These are phyloP conservation scores for Oligophagozyma castellii DNA, from an alignment of 1,139 yeast genomes.

Conservation along the genomic window DNA sequence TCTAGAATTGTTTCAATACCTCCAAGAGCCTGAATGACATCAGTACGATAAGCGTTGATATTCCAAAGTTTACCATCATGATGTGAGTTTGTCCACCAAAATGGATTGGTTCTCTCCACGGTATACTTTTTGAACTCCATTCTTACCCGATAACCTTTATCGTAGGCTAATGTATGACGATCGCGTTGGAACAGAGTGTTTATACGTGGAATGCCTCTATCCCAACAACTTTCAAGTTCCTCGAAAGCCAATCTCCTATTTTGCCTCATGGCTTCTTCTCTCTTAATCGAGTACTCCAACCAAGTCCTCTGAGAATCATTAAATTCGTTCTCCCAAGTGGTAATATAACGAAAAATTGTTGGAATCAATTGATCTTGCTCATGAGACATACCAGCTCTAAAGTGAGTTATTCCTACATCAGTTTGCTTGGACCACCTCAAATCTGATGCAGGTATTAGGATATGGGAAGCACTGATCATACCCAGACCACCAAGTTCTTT, in stretches of 20 bases:
- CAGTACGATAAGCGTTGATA: conserved; percentile 81
- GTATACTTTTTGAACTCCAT: conserved; percentile 66
- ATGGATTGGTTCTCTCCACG: conserved; percentile 63
- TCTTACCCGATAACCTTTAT: conserved; percentile 83
- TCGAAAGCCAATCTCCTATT: conserved; percentile 82
- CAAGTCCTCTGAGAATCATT: conserved; percentile 91
- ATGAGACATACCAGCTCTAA: conserved; percentile 86
- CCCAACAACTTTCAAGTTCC: conserved; percentile 91
- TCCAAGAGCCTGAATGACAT: conserved; percentile 92
- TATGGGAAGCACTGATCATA: conserved; percentile 94
- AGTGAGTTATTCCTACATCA: conserved; percentile 88
- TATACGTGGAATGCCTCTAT: conserved; percentile 90
- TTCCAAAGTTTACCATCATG: conserved; percentile 98
- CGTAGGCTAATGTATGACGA: conserved; percentile 87
- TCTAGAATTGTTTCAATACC: conserved; percentile 95
- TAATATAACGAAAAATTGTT: conserved; percentile 79
- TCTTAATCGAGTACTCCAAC: conserved; percentile 89
- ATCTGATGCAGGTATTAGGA: conserved; percentile 87
- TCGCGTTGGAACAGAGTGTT: conserved; percentile 93
- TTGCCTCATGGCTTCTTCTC: conserved; percentile 78
- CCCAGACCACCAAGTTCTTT: conserved; percentile 96
- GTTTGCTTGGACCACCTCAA: conserved; percentile 86
- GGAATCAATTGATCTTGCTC: conserved; percentile 74
- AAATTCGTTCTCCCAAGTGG: conserved; percentile 96
- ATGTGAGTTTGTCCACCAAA: conserved; percentile 91